These are phyloP conservation scores for Fragosphaeria purpurea DNA, from an alignment of 2,329 filamentous ascomycete genomes.

Conservation along the genomic window DNA sequence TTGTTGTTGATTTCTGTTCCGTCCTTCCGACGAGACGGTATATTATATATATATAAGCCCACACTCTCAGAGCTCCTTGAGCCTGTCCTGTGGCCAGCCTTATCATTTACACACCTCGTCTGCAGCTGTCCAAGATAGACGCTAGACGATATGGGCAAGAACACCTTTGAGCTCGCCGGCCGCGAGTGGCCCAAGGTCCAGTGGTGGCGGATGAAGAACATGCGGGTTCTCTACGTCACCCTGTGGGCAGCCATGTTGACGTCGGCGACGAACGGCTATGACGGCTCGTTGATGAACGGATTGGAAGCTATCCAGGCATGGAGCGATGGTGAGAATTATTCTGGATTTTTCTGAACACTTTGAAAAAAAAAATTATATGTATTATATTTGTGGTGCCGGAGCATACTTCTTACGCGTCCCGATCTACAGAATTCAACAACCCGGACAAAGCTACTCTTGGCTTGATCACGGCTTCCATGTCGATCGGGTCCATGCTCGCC, in stretches of 20 bases:
- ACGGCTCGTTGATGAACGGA: constrained; percentile 30
- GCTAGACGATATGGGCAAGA: constrained; percentile 11
- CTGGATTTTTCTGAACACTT: no score
- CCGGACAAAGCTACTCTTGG: constrained; percentile 26
- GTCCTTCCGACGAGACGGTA: no score
- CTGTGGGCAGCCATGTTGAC: constrained; percentile 25
- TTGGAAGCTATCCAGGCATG: constrained; percentile 29
- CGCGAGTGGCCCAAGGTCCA: constrained; percentile 19
- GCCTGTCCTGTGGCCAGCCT: neutral
- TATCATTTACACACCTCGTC: no score
- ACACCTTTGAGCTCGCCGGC: constrained; percentile 16
- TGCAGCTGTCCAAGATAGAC: no score
- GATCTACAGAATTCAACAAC: constrained; percentile 18
- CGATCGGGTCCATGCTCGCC: constrained; percentile 34
- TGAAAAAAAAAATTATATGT: no score
- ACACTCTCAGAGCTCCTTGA: neutral
- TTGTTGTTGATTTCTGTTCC: no score
- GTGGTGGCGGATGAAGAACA: constrained; percentile 22
- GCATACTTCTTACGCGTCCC: neutral
- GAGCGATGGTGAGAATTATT: constrained; percentile 22
- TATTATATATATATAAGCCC: no score
- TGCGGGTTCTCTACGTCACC: constrained; percentile 23
- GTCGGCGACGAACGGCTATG: constrained; percentile 26
- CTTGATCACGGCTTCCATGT: constrained; percentile 33
- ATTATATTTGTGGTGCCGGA: no score